Percentiles rank a stretch among this genome's conserved stretches.
Conservation (phyloP, 345 rosid species). For the Euphorbia peplus region DNA sequence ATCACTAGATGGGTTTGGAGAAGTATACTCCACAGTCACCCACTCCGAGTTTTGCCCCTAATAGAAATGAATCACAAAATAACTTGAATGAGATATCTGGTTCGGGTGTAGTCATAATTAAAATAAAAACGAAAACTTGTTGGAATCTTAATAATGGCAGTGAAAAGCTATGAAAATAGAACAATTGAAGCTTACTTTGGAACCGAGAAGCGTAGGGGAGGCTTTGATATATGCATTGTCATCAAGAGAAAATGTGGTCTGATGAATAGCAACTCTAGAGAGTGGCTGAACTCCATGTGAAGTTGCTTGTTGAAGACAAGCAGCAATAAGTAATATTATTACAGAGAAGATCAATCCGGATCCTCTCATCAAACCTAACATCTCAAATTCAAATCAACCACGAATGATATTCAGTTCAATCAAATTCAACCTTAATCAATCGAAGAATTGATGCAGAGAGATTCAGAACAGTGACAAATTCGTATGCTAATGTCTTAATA, state of each 20-base stretch:
- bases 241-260: slow-evolving; percentile 30
- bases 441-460: not conserved
- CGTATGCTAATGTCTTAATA: too few relatives aligned
- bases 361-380: slow-evolving; percentile 25
- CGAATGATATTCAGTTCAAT: not conserved
- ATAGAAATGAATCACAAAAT: slow-evolving; percentile 9
- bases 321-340: slow-evolving; percentile 37
- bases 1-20: slow-evolving; percentile 52
- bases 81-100: not conserved
- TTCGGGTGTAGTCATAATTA: too few relatives aligned
- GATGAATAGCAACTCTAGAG: slow-evolving; percentile 47
- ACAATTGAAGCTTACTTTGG: slow-evolving; percentile 29
- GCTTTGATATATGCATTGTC: slow-evolving; percentile 47
- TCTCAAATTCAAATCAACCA: slow-evolving; percentile 19
- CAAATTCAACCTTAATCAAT: not conserved
- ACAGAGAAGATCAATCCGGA: slow-evolving; percentile 24
- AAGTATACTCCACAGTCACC: slow-evolving; percentile 45
- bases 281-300: slow-evolving; percentile 59
- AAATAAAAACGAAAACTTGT: not conserved
- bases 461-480: too few relatives aligned
- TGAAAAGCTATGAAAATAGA: not conserved
- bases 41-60: slow-evolving; percentile 60
- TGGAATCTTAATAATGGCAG: not conserved
- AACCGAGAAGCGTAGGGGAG: slow-evolving; percentile 52
- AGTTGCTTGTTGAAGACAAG: slow-evolving; percentile 36